Percentiles rank a stretch among this genome's conserved stretches.
Conservation (phyloP, 2,329 filamentous ascomycete genomes). For the Malbranchea zuffiana region DNA sequence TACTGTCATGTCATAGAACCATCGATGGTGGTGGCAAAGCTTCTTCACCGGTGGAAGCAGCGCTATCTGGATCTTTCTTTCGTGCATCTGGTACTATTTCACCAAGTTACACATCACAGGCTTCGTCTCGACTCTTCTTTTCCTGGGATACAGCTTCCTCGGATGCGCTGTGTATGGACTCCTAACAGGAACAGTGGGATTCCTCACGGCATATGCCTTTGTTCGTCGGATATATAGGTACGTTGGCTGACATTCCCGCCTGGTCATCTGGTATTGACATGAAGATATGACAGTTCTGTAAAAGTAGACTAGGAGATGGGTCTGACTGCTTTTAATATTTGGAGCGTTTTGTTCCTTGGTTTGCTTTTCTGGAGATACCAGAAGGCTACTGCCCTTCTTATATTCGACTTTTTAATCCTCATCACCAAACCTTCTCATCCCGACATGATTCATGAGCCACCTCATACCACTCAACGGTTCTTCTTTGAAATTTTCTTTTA, state of each 20-base stretch:
- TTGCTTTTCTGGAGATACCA: too few relatives aligned
- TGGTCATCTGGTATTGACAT: not conserved
- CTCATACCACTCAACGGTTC: too few relatives aligned
- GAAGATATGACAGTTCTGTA: constrained; percentile 13
- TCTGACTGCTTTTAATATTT: not conserved
- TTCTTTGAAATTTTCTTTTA: too few relatives aligned
- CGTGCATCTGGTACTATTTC: constrained; percentile 75
- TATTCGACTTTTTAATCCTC: too few relatives aligned
- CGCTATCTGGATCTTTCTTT: constrained; percentile 69
- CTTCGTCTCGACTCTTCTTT: constrained; percentile 66
- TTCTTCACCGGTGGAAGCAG: constrained; percentile 69
- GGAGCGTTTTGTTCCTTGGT: not conserved
- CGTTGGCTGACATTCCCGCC: constrained; percentile 24
- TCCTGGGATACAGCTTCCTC: constrained; percentile 75
- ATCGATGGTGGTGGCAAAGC: constrained; percentile 88
- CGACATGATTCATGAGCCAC: too few relatives aligned
- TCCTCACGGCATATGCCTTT: constrained; percentile 74
- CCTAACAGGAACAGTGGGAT: constrained; percentile 72
- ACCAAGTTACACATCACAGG: constrained; percentile 71
- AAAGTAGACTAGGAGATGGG: constrained; percentile 12
- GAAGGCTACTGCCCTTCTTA: too few relatives aligned
- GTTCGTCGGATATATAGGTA: constrained; percentile 72
- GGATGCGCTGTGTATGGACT: constrained; percentile 73
- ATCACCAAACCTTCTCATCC: too few relatives aligned
- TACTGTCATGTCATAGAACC: constrained; percentile 44